These are phyloP conservation scores for Juglanconis oblonga DNA, from an alignment of 2,329 filamentous ascomycete species.

Conservation along the genomic window DNA sequence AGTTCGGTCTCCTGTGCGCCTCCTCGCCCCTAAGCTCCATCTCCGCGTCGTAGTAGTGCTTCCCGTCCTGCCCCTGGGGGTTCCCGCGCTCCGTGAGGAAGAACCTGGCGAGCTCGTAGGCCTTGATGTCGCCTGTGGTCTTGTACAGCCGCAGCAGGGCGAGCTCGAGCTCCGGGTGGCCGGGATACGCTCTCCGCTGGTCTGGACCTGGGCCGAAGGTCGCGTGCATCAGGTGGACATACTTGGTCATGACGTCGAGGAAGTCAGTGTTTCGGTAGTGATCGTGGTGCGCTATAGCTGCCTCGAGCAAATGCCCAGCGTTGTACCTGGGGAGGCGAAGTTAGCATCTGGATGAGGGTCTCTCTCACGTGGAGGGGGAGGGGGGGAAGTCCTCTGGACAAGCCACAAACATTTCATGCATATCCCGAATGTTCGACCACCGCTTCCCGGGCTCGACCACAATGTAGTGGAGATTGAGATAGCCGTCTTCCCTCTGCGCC, in stretches of 20 bases:
- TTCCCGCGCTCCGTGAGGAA: slow-evolving; percentile 59
- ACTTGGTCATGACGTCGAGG: slow-evolving; percentile 50
- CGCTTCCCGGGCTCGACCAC: slow-evolving; percentile 53
- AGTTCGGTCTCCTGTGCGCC: slow-evolving; percentile 42
- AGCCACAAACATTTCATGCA: slow-evolving; percentile 64
- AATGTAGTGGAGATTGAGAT: slow-evolving; percentile 62
- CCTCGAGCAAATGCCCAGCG: slow-evolving; percentile 60
- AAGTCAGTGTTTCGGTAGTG: slow-evolving; percentile 50
- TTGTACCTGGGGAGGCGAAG: slow-evolving; percentile 44
- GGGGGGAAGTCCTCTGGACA: slow-evolving; percentile 25
- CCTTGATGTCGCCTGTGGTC: slow-evolving; percentile 31
- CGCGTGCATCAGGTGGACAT: slow-evolving; percentile 48
- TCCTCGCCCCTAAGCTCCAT: slow-evolving; percentile 46
- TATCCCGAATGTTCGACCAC: slow-evolving; percentile 58
- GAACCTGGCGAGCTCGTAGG: slow-evolving; percentile 48
- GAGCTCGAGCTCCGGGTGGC: slow-evolving; percentile 55
- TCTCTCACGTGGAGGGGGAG: too few relatives aligned
- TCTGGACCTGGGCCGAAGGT: slow-evolving; percentile 48
- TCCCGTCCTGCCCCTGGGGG: slow-evolving; percentile 42
- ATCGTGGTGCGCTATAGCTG: slow-evolving; percentile 53
- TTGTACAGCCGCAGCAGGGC: slow-evolving; percentile 37
- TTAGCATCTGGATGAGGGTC: neutral
- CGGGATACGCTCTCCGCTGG: slow-evolving; percentile 58
- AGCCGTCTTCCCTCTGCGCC: slow-evolving; percentile 59
- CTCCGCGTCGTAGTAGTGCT: slow-evolving; percentile 55